Evolutionary conservation across 2,329 filamentous ascomycete species (phyloP).

Genomic region (Beauveria scarabaeidicola): DNA sequence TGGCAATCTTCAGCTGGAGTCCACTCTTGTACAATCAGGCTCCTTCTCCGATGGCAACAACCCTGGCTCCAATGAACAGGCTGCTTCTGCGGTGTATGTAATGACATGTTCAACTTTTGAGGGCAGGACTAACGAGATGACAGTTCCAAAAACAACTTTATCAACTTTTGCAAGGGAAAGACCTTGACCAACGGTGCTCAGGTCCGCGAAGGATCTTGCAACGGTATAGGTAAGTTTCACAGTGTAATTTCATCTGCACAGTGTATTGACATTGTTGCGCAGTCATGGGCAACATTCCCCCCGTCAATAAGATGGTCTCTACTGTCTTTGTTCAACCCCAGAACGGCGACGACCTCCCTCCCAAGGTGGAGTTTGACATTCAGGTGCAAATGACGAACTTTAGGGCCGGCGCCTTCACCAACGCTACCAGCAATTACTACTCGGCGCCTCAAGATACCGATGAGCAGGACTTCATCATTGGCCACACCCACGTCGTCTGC

Average conservation of each 20-base stretch:
- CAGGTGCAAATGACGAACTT: slow-evolving; percentile 46
- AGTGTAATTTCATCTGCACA: neutral
- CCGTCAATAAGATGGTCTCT: slow-evolving; percentile 48
- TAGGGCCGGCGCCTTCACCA: slow-evolving; percentile 51
- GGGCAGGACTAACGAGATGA: slow-evolving; percentile 16
- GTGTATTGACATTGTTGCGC: slow-evolving; percentile 7
- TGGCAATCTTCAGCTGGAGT: no score
- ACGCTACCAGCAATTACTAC: slow-evolving; percentile 53
- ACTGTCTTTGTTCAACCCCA: slow-evolving; percentile 44
- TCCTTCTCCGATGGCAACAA: slow-evolving; percentile 21
- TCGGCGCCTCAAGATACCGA: slow-evolving; percentile 47
- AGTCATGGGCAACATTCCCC: slow-evolving; percentile 54
- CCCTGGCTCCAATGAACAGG: slow-evolving; percentile 36
- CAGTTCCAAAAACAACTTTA: slow-evolving; percentile 52
- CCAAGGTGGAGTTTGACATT: slow-evolving; percentile 43
- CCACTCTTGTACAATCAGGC: no score
- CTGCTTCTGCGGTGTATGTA: slow-evolving; percentile 43
- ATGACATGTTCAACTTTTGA: neutral
- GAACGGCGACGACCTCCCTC: slow-evolving; percentile 39
- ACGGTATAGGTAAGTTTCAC: slow-evolving; percentile 46
- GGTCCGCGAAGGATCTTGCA: slow-evolving; percentile 51
- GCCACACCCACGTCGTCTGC: slow-evolving; percentile 52
- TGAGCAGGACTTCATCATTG: slow-evolving; percentile 41
- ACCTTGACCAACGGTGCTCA: slow-evolving; percentile 54
- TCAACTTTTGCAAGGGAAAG: slow-evolving; percentile 51